Evolutionary conservation across 139 green algal genomes (phyloP).

Genomic region (Micractinium sp.): DNA sequence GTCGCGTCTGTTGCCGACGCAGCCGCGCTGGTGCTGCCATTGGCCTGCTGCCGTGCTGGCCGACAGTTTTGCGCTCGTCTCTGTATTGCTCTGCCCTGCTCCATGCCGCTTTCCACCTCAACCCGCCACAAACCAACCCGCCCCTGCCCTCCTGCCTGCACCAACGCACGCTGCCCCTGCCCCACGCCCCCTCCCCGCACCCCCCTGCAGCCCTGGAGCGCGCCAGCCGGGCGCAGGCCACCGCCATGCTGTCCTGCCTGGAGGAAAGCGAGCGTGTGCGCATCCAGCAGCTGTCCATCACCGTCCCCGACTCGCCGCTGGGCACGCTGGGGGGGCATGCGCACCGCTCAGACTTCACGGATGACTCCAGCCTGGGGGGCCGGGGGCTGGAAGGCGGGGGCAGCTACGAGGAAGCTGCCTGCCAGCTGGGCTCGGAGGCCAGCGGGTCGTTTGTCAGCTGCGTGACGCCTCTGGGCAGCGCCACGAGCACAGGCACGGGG

Average conservation of each 20-base stretch:
- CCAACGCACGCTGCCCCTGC: neutral
- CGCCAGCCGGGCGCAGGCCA: slow-evolving; percentile 12
- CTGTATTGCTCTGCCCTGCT: too few relatives aligned
- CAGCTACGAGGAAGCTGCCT: neutral
- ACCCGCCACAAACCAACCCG: neutral
- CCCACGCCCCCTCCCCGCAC: neutral
- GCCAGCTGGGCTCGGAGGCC: neutral
- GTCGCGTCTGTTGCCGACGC: neutral
- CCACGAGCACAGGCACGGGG: neutral
- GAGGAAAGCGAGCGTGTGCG: slow-evolving; percentile 26
- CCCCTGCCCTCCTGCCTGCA: neutral
- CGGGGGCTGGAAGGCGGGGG: neutral
- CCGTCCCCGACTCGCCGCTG: neutral
- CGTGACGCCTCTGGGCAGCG: neutral
- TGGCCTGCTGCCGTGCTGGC: neutral
- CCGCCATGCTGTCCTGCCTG: slow-evolving; percentile 32
- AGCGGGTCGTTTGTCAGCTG: neutral
- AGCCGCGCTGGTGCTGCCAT: neutral
- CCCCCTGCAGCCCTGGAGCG: slow-evolving; percentile 17
- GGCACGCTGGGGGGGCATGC: neutral
- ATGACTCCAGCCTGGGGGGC: neutral
- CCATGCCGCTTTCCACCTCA: too few relatives aligned
- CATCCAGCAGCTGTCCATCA: slow-evolving; percentile 26
- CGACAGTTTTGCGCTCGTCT: too few relatives aligned
- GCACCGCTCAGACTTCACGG: slow-evolving; percentile 1